phyloP scores from a whole-genome alignment of 805 yeast species.

The Sugiyamaella floridensis region DNA sequence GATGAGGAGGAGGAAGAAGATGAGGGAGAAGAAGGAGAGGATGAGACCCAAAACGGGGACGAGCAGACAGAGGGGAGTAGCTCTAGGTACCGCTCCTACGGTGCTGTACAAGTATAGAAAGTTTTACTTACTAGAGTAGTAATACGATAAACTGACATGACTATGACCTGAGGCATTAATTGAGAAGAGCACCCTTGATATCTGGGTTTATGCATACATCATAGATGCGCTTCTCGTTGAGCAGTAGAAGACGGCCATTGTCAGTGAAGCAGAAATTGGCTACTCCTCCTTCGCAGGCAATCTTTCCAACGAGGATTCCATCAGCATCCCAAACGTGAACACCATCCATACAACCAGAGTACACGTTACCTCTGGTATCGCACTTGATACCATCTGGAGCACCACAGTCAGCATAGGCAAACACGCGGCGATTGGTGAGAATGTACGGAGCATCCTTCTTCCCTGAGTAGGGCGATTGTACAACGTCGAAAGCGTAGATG shows the following conservation, averaged over 20 bases:
- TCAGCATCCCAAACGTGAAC: constrained; percentile 25
- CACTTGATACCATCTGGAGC: constrained; percentile 29
- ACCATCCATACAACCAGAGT: constrained; percentile 27
- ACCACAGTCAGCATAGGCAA: constrained; percentile 24
- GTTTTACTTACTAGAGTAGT: no score
- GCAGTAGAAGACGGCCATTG: constrained; percentile 19
- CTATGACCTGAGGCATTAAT: no score
- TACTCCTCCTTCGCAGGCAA: constrained; percentile 21
- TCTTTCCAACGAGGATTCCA: constrained; percentile 24
- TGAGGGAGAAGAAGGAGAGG: not conserved
- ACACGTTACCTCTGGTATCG: constrained; percentile 24
- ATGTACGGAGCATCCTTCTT: constrained; percentile 11
- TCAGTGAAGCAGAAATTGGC: constrained; percentile 27
- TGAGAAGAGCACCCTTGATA: not conserved
- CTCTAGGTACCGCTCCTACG: no score
- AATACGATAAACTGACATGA: no score
- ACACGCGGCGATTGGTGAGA: constrained; percentile 21
- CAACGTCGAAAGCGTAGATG: constrained; percentile 26
- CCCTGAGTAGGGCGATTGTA: constrained; percentile 7
- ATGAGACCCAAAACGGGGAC: not conserved
- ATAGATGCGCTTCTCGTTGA: constrained; percentile 20
- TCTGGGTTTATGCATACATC: constrained; percentile 8
- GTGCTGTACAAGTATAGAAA: no score
- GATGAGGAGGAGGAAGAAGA: not conserved
- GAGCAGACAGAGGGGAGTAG: no score